Evolutionary conservation across 768 basidiomycete species (phyloP), one percentile per base, ranked within the genome.

Genomic region (Phaffia tasmanica): DNA sequence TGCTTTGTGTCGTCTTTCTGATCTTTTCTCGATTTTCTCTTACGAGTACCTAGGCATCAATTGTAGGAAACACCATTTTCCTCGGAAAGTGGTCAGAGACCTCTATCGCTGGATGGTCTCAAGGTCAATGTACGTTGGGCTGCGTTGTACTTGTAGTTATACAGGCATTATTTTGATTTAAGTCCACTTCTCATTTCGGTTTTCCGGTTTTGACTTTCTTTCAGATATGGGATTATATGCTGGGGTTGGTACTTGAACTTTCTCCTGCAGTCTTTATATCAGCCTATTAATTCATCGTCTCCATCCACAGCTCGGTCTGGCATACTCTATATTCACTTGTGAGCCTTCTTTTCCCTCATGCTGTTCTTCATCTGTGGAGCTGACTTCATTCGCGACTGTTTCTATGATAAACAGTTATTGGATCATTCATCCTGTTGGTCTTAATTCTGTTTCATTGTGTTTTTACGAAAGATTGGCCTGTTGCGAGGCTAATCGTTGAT

Each of bases 51-150:
- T 47, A 46, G 56, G 9, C 56, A 30, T 27, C n/a, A 1, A 51
- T 63, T 73, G 86, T 88, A 27, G 82, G 80, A 0, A 84, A 81
- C 67, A 84, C 81, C 21, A 73, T 89, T 6, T 83, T 86, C 75
- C 79, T 89, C 21, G 86, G 86, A 0, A 58, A 47, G 48, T 69
- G 67, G 67, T 50, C 47, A 7, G 67, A 47, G 25, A 7, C 3
- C 27, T 32, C 35, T 8, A 59, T 64, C 19, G 42, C 30, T 1
- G 63, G 63, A 23, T 69, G 67, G 67, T 29, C 46, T 15, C 51
- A 60, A 29, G 64, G 51, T 46, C n/a, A 51, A 47, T 65, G n/a
- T 47, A 23, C 25, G 54, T 16, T 16, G 15, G 4, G n/a, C 29
- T 54, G 5, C 4, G 15, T 30, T 54, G 29, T 16, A 5, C 9